These are phyloP conservation scores for Sanghuangporus baumii DNA, from an alignment of 1,284 basidiomycete species.

Conservation along the genomic window DNA sequence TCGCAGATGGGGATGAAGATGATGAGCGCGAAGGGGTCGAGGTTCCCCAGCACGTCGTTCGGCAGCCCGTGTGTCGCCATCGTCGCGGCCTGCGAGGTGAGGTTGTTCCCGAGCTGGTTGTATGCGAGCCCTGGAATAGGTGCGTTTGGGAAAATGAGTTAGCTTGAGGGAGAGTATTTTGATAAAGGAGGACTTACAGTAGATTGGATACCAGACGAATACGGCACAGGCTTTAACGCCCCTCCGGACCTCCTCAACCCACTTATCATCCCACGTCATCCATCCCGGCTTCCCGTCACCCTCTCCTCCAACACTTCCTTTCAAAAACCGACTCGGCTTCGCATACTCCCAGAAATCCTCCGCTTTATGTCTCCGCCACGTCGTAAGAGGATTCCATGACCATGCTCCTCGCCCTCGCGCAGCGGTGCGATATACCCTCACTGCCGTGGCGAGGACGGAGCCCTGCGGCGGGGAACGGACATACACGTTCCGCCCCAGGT, in stretches of 20 bases:
- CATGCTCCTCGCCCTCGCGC: conserved; percentile 49
- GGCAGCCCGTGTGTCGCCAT: conserved; percentile 71
- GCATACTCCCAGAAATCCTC: conserved; percentile 75
- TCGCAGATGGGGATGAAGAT: conserved; percentile 72
- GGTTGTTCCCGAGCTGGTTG: conserved; percentile 73
- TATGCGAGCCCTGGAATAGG: conserved; percentile 58
- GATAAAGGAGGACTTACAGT: conserved; percentile 41
- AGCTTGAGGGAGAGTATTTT: neutral
- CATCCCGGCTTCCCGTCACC: conserved; percentile 41
- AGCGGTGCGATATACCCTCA: conserved; percentile 48
- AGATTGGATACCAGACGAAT: conserved; percentile 70
- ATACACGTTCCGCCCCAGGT: conserved; percentile 62
- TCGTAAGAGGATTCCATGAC: conserved; percentile 48
- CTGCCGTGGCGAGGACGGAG: conserved; percentile 60
- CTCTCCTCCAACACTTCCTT: neutral
- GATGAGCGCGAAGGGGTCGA: conserved; percentile 73
- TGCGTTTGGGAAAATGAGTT: neutral
- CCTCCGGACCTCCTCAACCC: conserved; percentile 80
- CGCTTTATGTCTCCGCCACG: conserved; percentile 44
- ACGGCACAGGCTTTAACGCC: conserved; percentile 83
- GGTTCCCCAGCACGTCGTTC: conserved; percentile 77
- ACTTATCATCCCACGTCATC: conserved; percentile 75
- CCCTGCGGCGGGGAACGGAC: conserved; percentile 65
- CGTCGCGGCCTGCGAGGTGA: conserved; percentile 73
- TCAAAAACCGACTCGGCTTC: conserved; percentile 55